Conservation (phyloP, 352 stramenopile species). For the Globisporangium radiosum region DNA sequence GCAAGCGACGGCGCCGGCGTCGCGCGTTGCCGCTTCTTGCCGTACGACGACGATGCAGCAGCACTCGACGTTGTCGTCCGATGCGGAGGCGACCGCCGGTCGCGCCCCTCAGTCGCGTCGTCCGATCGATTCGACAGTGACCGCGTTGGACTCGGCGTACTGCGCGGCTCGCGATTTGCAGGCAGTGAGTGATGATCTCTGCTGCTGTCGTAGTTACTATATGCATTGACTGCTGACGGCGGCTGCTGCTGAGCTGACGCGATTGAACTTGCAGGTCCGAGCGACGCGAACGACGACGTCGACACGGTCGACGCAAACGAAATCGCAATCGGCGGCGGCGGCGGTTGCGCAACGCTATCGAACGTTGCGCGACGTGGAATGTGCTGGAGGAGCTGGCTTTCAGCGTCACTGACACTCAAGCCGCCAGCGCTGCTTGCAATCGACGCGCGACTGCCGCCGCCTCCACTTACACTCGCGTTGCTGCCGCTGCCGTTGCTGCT, state of each 20-base stretch:
- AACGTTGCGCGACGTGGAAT: slow-evolving; percentile 6
- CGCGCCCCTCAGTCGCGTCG: slow-evolving; percentile 2
- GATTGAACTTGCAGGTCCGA: not conserved
- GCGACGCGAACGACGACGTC: not conserved
- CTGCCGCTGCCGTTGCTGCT: slow-evolving; percentile 3
- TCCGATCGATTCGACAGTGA: slow-evolving; percentile 4
- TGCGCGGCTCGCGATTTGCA: not conserved
- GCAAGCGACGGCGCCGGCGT: slow-evolving; percentile 34
- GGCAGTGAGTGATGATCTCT: not conserved
- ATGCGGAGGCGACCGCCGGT: slow-evolving; percentile 2
- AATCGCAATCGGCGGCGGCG: slow-evolving; percentile 1
- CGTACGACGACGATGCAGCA: slow-evolving; percentile 3
- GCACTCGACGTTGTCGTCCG: not conserved
- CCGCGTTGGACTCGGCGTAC: slow-evolving; percentile 6
- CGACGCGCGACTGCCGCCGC: slow-evolving; percentile 6
- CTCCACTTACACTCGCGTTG: not conserved
- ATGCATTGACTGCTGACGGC: not conserved
- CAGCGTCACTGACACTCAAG: not conserved
- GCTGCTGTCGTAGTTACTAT: no score
- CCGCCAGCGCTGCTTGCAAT: slow-evolving; percentile 10
- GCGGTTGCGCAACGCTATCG: slow-evolving; percentile 4
- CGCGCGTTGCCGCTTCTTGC: slow-evolving; percentile 41
- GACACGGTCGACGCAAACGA: slow-evolving; percentile 3
- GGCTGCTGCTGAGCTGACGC: not conserved
- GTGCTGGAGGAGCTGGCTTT: slow-evolving; percentile 9